Base-by-base conservation (phyloP, 2,329 filamentous ascomycete species). In the Scedosporium boydii region DNA sequence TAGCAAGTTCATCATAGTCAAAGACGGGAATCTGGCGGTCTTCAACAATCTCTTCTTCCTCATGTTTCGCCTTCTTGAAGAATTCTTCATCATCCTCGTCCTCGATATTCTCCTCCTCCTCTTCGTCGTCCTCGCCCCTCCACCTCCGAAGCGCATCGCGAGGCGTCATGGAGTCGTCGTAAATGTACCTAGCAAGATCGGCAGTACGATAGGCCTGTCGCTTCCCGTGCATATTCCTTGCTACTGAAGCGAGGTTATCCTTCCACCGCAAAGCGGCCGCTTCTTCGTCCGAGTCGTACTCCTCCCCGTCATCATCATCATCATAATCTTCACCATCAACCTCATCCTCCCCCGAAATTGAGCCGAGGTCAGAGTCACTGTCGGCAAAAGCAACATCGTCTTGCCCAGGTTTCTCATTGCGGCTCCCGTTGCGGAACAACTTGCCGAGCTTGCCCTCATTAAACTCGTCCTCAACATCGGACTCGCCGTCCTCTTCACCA, bases 351-450 rank as follows among this genome's bases (percentile, higher is more conserved):
- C 21, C 78, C 7, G 91, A 96, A 66, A 97, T 75, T 3, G 93
- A 96, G 6, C 95, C 95, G 4, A 99, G 81, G 72, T 99, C 96
- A 0, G 95, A 99, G 73, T 99, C 96, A 70, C 91, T 96, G 70
- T 99, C 95, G 14, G 95, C 95, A 77, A 97, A 99, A 1, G 87
- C 91, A 63, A 98, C 69, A 62, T 96, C 91, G 34, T 86, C 90
- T 26, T 86, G 84, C 10, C 78, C 79, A 44, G 82, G 78, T 60
- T 79, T 78, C 41, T 84, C 81, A 16, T 73, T 70, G 4, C 57
- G 56, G 6, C 78, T 75, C 9, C 29, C 29, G 62, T 80, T 80
- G 60, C 78, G 78, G 72, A 87, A 88, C 70, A 87, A 78, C 65
- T 80, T 86, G 66, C 85, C 85, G 6, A 87, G 72, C 66, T 82